These are phyloP conservation scores for Leccinum obscurum DNA, from an alignment of 768 basidiomycete genomes.

Conservation along the genomic window DNA sequence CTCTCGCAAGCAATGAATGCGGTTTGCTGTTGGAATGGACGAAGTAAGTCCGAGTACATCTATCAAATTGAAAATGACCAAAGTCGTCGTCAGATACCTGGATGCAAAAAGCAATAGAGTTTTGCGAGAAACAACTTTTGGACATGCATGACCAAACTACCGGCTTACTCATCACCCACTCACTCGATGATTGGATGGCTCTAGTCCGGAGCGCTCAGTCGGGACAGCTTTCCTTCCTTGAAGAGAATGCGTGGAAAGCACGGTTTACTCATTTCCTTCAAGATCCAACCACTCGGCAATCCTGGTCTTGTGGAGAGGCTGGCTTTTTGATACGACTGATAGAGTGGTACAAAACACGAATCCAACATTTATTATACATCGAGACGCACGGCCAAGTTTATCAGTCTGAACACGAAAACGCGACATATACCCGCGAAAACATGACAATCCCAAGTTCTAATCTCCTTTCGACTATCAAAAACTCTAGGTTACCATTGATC, in stretches of 20 bases:
- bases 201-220: conserved; percentile 32
- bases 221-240: conserved; percentile 24
- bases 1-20: conserved; percentile 46
- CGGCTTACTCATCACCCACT: conserved; percentile 29
- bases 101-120: conserved; percentile 39
- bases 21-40: conserved; percentile 46
- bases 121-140: conserved; percentile 40
- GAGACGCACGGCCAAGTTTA: conserved; percentile 34
- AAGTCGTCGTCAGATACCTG: conserved; percentile 27
- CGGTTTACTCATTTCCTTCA: conserved; percentile 34
- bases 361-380: conserved; percentile 46
- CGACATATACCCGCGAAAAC: conserved; percentile 8
- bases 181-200: conserved; percentile 39
- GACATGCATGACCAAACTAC: conserved; percentile 32
- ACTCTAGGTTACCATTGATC: conserved; percentile 40
- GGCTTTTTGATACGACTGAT: conserved; percentile 46
- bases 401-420: conserved; percentile 15
- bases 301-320: conserved; percentile 36
- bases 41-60: conserved; percentile 26
- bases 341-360: conserved; percentile 42
- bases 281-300: conserved; percentile 18
- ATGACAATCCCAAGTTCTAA: conserved; percentile 18
- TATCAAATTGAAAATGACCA: conserved; percentile 5
- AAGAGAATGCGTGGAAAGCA: conserved; percentile 33
- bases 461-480: conserved; percentile 26